phyloP scores from a whole-genome alignment of 108 stramenopile genomes.

The Nitzschia inconspicua region DNA sequence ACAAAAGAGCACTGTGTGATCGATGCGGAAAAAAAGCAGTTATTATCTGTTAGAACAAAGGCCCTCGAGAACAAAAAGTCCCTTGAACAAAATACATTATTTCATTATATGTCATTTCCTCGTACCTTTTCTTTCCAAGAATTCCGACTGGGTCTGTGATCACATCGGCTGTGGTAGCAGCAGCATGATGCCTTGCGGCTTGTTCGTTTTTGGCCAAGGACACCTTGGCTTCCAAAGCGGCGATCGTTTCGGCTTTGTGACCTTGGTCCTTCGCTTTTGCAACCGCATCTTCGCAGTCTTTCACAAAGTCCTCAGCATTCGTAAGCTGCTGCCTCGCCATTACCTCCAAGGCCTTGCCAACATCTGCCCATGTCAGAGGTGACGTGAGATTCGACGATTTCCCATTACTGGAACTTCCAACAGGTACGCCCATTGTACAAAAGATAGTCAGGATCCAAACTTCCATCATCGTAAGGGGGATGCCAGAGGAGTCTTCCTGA shows the following conservation, averaged over 20 bases:
- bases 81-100: too few relatives aligned
- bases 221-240: constrained; percentile 5
- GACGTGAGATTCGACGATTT: not conserved
- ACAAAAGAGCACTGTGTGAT: not conserved
- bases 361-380: not conserved
- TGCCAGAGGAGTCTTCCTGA: constrained; percentile 11
- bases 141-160: not conserved
- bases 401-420: constrained; percentile 1
- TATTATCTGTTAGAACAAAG: not conserved
- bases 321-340: not conserved
- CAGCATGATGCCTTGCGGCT: constrained; percentile 15
- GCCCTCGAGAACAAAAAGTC: too few relatives aligned
- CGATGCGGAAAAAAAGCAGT: not conserved
- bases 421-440: constrained; percentile 22
- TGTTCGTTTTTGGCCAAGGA: constrained; percentile 1
- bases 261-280: not conserved
- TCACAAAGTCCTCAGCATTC: not conserved
- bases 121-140: constrained; percentile 31
- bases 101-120: not conserved
- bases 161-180: constrained; percentile 2
- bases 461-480: constrained; percentile 33
- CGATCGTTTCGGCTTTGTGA: constrained; percentile 13
- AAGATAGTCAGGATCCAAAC: constrained; percentile 12
- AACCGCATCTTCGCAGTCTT: constrained; percentile 20
- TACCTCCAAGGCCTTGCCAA: not conserved